These are phyloP conservation scores for Candida berthetii DNA, from an alignment of 805 yeast species.

Conservation along the genomic window DNA sequence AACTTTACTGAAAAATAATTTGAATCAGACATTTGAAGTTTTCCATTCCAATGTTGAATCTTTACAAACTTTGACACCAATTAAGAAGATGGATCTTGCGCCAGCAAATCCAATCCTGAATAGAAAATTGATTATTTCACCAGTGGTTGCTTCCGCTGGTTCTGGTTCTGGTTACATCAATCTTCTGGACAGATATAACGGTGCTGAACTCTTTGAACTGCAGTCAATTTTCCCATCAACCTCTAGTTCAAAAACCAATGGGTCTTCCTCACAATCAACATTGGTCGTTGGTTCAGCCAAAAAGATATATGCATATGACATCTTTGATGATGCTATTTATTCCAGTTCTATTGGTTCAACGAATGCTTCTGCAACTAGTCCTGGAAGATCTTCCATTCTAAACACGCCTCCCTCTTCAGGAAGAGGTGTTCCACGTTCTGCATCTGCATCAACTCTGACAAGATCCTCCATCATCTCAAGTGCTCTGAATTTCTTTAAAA, in stretches of 20 bases:
- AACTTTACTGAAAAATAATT: conserved; percentile 1
- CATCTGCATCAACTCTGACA: conserved; percentile 13
- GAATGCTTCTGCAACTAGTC: background rate
- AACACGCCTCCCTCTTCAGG: background rate
- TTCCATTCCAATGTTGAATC: background rate
- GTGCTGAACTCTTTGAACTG: background rate
- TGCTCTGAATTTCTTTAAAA: conserved; percentile 19
- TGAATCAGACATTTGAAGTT: conserved; percentile 5
- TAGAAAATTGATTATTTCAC: conserved; percentile 39
- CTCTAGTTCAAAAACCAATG: conserved; percentile 3
- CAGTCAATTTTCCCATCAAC: background rate
- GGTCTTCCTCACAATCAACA: conserved; percentile 3
- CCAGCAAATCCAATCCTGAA: conserved; percentile 37
- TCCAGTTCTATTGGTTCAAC: conserved; percentile 12
- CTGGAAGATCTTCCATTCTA: background rate
- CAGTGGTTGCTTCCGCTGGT: conserved; percentile 8
- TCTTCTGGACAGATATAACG: conserved; percentile 1
- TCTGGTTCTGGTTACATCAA: conserved; percentile 1
- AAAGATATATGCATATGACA: conserved; percentile 55
- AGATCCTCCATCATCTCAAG: conserved; percentile 15
- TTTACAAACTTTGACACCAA: background rate
- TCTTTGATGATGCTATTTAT: conserved; percentile 62
- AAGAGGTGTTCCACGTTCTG: conserved; percentile 7
- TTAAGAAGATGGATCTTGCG: conserved; percentile 8
- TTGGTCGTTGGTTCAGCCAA: conserved; percentile 9